Evolutionary conservation across 495 filamentous ascomycete species (phyloP).

Genomic region (Daldinia bambusicola): DNA sequence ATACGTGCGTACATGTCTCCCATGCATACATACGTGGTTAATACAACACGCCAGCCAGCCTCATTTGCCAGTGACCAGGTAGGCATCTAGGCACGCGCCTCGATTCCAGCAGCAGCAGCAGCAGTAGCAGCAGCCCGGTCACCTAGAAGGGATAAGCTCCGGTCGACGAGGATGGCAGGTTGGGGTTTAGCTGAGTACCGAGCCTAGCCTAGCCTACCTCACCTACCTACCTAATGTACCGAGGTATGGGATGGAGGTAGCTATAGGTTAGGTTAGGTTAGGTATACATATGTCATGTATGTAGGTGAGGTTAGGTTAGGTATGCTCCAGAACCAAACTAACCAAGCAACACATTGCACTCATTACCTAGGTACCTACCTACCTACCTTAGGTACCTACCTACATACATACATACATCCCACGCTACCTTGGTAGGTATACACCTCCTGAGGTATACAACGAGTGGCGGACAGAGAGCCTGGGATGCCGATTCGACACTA

Average conservation of each 20-base stretch:
- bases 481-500: background rate
- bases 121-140: background rate
- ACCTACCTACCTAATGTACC: no score
- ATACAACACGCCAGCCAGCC: background rate
- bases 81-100: slow-evolving; percentile 3
- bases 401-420: background rate
- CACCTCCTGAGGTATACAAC: no score
- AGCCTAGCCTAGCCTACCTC: background rate
- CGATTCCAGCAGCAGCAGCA: background rate
- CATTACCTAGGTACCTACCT: no score
- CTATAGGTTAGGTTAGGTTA: no score
- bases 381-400: no score
- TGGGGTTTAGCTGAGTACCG: background rate
- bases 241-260: no score
- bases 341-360: no score
- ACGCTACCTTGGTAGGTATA: no score
- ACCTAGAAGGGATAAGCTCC: slow-evolving; percentile 3
- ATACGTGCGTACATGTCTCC: background rate
- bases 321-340: background rate
- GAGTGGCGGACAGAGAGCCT: background rate
- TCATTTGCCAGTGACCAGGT: background rate
- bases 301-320: no score
- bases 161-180: background rate
- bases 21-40: background rate
- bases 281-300: no score